These are phyloP conservation scores for Grosmannia clavigera DNA, from an alignment of 2,329 filamentous ascomycete genomes.

Conservation along the genomic window DNA sequence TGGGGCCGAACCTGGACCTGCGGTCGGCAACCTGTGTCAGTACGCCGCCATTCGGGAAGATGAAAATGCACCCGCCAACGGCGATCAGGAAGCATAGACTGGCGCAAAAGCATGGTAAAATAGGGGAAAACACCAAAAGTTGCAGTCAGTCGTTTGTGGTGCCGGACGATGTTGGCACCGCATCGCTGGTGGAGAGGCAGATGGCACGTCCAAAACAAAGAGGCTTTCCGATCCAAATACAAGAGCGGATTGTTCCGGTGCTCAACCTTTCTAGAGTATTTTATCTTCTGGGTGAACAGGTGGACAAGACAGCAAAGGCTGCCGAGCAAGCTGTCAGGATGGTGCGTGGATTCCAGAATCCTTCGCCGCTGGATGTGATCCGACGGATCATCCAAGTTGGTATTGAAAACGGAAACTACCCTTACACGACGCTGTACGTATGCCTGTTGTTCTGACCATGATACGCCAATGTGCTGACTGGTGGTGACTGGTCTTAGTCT, in stretches of 20 bases:
- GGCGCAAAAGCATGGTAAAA: neutral
- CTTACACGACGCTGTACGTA: slow-evolving; percentile 10
- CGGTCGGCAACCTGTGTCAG: slow-evolving; percentile 7
- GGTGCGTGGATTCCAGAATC: neutral
- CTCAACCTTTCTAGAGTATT: slow-evolving; percentile 5
- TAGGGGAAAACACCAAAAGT: neutral
- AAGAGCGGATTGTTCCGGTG: neutral
- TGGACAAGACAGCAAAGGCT: neutral
- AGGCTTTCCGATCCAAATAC: neutral
- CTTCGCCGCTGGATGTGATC: slow-evolving; percentile 4
- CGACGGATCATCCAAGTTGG: slow-evolving; percentile 2
- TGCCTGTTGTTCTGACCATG: neutral
- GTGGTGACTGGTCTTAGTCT: slow-evolving; percentile 3
- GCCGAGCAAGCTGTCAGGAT: neutral
- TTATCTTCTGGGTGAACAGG: neutral
- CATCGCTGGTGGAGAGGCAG: neutral
- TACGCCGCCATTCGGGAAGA: neutral
- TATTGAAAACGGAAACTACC: slow-evolving; percentile 1
- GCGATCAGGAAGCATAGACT: neutral
- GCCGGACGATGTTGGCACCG: slow-evolving; percentile 28
- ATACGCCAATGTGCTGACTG: neutral
- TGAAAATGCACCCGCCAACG: neutral
- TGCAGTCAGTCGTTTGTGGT: slow-evolving; percentile 16
- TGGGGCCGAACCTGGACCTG: slow-evolving; percentile 8
- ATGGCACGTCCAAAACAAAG: neutral